A percentile compares a stretch with the other conserved stretches of the same genome.
Conservation (phyloP, 2,329 filamentous ascomycete genomes). For the Ceratocystis colombiana region DNA sequence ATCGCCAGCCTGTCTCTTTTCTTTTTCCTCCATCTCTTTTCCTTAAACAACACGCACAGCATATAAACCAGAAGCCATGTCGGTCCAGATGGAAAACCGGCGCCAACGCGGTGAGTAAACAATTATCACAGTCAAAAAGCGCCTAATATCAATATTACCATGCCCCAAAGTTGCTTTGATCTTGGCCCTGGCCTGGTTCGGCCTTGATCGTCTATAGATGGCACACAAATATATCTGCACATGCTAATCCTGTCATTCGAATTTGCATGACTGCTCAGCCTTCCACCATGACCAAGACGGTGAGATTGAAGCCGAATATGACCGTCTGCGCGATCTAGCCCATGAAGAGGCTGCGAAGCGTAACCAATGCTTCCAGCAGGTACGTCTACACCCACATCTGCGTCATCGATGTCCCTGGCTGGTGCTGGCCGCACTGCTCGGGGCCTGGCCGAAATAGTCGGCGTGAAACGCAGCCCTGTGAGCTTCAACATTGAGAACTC, state of each 20-base stretch:
- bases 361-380: constrained; percentile 63
- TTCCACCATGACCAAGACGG: constrained; percentile 62
- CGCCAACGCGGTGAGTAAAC: constrained; percentile 21
- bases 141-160: neutral
- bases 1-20: neutral
- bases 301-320: constrained; percentile 75
- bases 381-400: constrained; percentile 31
- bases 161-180: neutral
- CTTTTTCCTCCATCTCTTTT: neutral
- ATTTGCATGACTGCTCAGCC: constrained; percentile 40
- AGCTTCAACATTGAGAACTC: neutral
- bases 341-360: constrained; percentile 71
- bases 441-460: neutral
- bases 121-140: neutral
- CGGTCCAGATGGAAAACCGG: constrained; percentile 1
- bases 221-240: too few relatives aligned
- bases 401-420: neutral
- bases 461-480: neutral
- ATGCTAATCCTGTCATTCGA: constrained; percentile 6
- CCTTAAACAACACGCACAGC: neutral
- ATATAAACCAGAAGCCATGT: constrained; percentile 14
- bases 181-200: too few relatives aligned
- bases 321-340: constrained; percentile 75
- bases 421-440: neutral
- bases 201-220: too few relatives aligned